These are phyloP conservation scores for Psilocybe cubensis DNA, from an alignment of 768 basidiomycete genomes.

Conservation along the genomic window DNA sequence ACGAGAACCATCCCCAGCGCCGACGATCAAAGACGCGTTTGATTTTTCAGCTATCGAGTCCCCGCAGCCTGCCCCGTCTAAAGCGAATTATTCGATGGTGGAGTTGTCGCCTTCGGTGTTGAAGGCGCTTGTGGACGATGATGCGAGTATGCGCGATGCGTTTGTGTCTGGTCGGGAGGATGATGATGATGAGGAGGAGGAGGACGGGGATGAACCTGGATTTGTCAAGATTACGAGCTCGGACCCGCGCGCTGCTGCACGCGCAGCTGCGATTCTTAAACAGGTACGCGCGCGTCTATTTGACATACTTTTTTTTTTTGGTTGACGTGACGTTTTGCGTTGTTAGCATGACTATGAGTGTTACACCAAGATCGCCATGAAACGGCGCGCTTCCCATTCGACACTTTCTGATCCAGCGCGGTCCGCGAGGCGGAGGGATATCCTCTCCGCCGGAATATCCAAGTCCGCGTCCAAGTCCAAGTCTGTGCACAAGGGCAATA, in stretches of 20 bases:
- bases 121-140: not conserved
- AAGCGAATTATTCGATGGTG: not conserved
- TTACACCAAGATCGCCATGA: constrained; percentile 53
- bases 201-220: constrained; percentile 49
- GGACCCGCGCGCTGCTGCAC: constrained; percentile 85
- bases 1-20: constrained; percentile 3
- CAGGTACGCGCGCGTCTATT: constrained; percentile 57
- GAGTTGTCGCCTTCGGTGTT: not conserved
- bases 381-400: constrained; percentile 34
- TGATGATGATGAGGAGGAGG: constrained; percentile 26
- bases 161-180: constrained; percentile 1
- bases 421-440: constrained; percentile 37
- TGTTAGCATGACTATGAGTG: constrained; percentile 94
- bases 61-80: not conserved
- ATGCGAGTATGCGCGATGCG: not conserved
- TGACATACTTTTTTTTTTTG: constrained; percentile 1
- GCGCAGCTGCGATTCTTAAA: constrained; percentile 92
- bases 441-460: constrained; percentile 33
- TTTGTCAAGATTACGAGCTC: constrained; percentile 84
- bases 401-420: constrained; percentile 35
- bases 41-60: constrained; percentile 1
- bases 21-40: not conserved
- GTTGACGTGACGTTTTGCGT: constrained; percentile 1
- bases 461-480: constrained; percentile 33
- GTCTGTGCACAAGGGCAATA: constrained; percentile 25